Evolutionary conservation across 768 basidiomycete species (phyloP).

Genomic region (Strobilomyces dryophilus): DNA sequence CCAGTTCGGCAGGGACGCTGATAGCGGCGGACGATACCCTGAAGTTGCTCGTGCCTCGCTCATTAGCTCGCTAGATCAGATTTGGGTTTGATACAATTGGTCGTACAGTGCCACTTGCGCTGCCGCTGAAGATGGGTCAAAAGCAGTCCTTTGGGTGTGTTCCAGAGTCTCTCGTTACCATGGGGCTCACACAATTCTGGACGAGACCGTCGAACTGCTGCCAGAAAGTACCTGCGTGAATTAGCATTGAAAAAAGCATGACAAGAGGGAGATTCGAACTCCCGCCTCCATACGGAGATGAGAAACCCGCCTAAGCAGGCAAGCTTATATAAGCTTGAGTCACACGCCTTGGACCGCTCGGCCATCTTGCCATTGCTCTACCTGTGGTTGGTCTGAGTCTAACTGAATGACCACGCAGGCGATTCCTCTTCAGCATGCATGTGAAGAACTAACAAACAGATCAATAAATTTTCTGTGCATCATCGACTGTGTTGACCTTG

Average conservation of each 20-base stretch:
- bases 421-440: conserved; percentile 1
- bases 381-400: no score
- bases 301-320: conserved; percentile 28
- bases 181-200: conserved; percentile 22
- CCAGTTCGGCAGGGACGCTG: background rate
- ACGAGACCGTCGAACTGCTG: background rate
- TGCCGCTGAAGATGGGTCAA: conserved; percentile 5
- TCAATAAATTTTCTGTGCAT: conserved; percentile 20
- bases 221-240: background rate
- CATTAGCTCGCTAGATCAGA: background rate
- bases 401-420: no score
- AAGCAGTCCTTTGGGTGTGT: conserved; percentile 14
- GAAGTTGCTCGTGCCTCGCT: conserved; percentile 10
- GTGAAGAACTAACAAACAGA: conserved; percentile 9
- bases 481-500: conserved; percentile 11
- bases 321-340: conserved; percentile 43
- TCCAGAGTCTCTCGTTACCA: conserved; percentile 28
- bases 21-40: conserved; percentile 7
- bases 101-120: background rate
- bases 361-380: conserved; percentile 44
- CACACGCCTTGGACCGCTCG: conserved; percentile 63
- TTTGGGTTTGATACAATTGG: background rate
- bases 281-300: conserved; percentile 32
- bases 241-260: conserved; percentile 9
- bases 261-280: conserved; percentile 35